Conservation (phyloP, 1,139 yeast genomes). For the Blastobotrys malaysiensis region DNA sequence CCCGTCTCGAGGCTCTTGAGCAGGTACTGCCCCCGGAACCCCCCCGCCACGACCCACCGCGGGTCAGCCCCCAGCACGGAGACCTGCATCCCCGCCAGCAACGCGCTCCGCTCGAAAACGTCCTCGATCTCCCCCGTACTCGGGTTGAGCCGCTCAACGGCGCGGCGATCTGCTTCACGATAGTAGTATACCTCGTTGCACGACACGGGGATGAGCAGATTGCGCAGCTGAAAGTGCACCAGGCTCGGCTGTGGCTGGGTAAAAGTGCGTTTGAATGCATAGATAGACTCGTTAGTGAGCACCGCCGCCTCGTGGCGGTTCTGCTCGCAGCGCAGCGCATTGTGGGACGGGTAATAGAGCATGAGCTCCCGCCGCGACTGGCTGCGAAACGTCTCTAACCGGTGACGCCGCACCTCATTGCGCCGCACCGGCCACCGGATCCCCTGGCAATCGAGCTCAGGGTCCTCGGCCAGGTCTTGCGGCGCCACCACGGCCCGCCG, state of each 20-base stretch:
- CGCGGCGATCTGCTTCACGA: slow-evolving; percentile 24
- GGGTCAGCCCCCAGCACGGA: slow-evolving; percentile 46
- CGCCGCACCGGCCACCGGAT: background rate
- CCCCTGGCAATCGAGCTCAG: background rate
- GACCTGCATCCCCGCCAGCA: slow-evolving; percentile 33
- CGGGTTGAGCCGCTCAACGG: slow-evolving; percentile 29
- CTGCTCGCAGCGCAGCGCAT: slow-evolving; percentile 12
- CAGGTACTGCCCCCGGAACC: slow-evolving; percentile 50
- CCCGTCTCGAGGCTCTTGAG: slow-evolving; percentile 36
- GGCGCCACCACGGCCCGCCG: background rate
- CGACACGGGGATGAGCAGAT: slow-evolving; percentile 43
- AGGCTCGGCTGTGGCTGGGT: slow-evolving; percentile 45
- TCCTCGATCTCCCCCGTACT: slow-evolving; percentile 15
- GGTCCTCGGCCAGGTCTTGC: background rate
- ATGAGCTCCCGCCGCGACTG: background rate
- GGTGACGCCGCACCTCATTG: background rate
- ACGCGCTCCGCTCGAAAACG: slow-evolving; percentile 4
- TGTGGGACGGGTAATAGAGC: background rate
- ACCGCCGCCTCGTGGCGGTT: background rate
- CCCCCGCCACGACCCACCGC: slow-evolving; percentile 47
- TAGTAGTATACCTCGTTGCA: slow-evolving; percentile 35
- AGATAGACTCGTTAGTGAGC: background rate
- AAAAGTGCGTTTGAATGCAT: slow-evolving; percentile 31
- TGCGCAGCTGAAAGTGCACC: slow-evolving; percentile 54
- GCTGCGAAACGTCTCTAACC: background rate